Percentiles rank a stretch among this genome's conserved stretches.
Evolutionary conservation across 225 moss, liverwort and hornwort genomes (phyloP).

Genomic region (Lunularia cruciata): DNA sequence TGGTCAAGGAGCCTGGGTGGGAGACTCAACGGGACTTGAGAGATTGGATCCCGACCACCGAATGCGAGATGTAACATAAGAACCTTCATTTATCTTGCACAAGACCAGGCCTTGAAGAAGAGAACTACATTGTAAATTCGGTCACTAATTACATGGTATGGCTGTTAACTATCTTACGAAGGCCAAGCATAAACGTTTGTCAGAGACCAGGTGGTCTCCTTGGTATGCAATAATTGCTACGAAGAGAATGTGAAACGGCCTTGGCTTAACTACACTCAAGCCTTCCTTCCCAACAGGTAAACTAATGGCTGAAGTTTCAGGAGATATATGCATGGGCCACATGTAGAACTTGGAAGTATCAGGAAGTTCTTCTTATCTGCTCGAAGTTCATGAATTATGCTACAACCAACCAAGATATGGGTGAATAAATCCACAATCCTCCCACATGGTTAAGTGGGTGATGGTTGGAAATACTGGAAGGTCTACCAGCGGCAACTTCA

Average conservation of each 20-base stretch:
- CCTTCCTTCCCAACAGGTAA: not conserved
- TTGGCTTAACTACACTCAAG: not conserved
- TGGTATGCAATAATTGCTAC: not conserved
- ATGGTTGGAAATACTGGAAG: not conserved
- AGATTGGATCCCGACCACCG: not conserved
- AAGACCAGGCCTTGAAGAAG: not conserved
- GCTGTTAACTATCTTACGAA: slow-evolving; percentile 1
- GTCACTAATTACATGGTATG: not conserved
- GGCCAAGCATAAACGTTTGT: not conserved
- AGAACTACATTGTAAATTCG: not conserved
- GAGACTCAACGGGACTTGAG: not conserved
- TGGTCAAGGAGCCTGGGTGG: not conserved
- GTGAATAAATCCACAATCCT: not conserved
- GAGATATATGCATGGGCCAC: too few relatives aligned
- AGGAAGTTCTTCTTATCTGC: not conserved
- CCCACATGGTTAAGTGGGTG: not conserved
- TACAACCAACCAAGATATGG: slow-evolving; percentile 2
- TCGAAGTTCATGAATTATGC: not conserved
- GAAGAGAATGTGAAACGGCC: not conserved
- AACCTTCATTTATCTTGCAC: not conserved
- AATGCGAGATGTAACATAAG: not conserved
- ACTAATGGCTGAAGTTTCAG: not conserved
- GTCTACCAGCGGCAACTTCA: not conserved
- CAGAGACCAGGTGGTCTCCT: not conserved
- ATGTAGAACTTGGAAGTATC: not conserved